Conservation (phyloP, 371 early-diverging fungal species). For the Saksenaea vasiformis region DNA sequence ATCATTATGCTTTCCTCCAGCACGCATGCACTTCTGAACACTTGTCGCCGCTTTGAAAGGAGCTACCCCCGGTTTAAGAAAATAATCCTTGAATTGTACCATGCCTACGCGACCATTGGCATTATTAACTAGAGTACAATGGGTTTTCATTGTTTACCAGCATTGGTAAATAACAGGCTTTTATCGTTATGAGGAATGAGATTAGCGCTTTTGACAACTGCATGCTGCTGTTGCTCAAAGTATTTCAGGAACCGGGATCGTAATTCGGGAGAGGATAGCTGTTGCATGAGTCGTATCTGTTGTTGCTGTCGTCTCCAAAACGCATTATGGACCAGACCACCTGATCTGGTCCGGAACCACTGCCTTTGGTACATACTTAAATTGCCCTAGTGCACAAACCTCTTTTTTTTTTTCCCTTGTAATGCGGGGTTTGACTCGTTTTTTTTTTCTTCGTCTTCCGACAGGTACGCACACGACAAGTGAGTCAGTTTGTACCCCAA, state of each 20-base stretch:
- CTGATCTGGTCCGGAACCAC: neutral
- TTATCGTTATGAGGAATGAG: constrained; percentile 74
- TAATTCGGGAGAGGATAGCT: constrained; percentile 48
- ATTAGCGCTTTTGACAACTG: constrained; percentile 50
- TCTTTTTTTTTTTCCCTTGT: neutral
- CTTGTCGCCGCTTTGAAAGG: constrained; percentile 65
- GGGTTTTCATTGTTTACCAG: constrained; percentile 44
- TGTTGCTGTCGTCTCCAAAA: neutral
- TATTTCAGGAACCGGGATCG: constrained; percentile 54
- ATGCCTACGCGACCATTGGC: constrained; percentile 49
- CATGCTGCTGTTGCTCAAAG: constrained; percentile 55
- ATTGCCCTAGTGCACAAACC: neutral
- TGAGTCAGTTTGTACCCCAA: neutral
- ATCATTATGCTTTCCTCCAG: constrained; percentile 85
- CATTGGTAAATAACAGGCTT: constrained; percentile 77
- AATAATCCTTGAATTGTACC: constrained; percentile 80
- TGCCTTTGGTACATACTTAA: neutral
- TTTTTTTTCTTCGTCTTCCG: neutral
- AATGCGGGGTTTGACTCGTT: constrained; percentile 3
- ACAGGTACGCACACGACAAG: no score
- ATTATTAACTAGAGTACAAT: neutral
- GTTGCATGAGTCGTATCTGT: constrained; percentile 23
- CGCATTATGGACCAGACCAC: neutral
- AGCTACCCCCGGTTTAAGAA: constrained; percentile 64
- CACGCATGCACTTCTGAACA: constrained; percentile 77